phyloP scores from a whole-genome alignment of 352 stramenopile genomes.

The Pythium scleroteichum region DNA sequence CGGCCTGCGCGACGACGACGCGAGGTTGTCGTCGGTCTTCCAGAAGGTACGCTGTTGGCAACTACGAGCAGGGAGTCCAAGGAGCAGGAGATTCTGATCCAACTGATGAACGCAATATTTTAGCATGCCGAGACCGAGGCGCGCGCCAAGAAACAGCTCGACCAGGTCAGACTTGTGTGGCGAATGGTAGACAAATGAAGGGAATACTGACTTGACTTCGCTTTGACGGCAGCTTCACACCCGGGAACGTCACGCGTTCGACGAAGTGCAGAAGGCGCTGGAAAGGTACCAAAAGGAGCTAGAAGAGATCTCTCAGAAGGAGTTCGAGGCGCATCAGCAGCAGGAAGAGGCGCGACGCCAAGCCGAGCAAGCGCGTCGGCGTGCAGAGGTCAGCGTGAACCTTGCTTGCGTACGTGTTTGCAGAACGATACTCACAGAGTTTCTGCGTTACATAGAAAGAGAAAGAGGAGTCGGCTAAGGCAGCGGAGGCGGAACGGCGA shows the following conservation, averaged over 20 bases:
- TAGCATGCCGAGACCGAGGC: conserved; percentile 42
- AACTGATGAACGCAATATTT: too few species aligned
- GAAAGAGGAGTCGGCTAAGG: conserved; percentile 36
- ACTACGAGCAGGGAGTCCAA: too few species aligned
- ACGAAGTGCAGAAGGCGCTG: conserved; percentile 52
- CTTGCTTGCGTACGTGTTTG: too few species aligned
- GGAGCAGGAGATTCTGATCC: too few species aligned
- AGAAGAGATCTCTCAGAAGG: conserved; percentile 31
- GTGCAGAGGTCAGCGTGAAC: conserved; percentile 26
- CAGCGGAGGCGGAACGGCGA: conserved; percentile 29
- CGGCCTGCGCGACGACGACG: conserved; percentile 7
- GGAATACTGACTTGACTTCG: too few species aligned
- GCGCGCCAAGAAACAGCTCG: conserved; percentile 35
- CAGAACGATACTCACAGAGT: background rate
- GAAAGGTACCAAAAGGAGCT: conserved; percentile 41
- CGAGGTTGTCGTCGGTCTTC: conserved; percentile 29
- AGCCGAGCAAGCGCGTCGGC: conserved; percentile 38
- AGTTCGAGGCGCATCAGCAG: conserved; percentile 36
- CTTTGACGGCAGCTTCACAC: conserved; percentile 31
- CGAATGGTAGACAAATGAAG: too few species aligned
- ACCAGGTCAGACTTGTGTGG: conserved; percentile 16
- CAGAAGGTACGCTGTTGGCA: conserved; percentile 30
- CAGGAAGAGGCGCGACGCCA: conserved; percentile 35
- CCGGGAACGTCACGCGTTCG: conserved; percentile 42
- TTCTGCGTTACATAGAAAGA: conserved; percentile 22